phyloP scores from a whole-genome alignment of 805 yeast genomes.

The Starmerella vaccinii region DNA sequence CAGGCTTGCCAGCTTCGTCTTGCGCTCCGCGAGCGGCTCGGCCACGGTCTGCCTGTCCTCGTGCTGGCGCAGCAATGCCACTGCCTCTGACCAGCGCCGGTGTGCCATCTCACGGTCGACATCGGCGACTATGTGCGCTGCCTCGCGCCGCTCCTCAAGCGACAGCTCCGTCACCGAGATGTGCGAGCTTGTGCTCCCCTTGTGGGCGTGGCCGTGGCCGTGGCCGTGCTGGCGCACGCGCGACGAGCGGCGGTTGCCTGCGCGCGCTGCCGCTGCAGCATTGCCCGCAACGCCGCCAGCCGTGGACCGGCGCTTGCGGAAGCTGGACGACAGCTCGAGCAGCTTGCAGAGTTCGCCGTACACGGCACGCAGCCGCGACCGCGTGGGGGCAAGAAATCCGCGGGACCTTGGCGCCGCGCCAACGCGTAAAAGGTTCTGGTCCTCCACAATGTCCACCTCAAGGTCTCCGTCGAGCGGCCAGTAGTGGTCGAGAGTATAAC shows the following conservation, averaged over 20 bases:
- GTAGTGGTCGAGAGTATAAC: conserved; percentile 62
- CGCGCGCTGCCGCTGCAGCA: background rate
- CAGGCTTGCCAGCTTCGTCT: conserved; percentile 6
- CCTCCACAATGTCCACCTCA: conserved; percentile 25
- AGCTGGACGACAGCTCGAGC: conserved; percentile 13
- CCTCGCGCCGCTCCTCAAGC: conserved; percentile 39
- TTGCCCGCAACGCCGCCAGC: background rate
- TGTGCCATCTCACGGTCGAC: conserved; percentile 59
- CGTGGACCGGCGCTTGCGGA: background rate
- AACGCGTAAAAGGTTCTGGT: conserved; percentile 35
- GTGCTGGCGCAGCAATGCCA: conserved; percentile 24
- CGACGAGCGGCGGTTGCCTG: conserved; percentile 2
- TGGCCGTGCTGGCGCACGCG: conserved; percentile 3
- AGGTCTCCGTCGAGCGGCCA: conserved; percentile 59
- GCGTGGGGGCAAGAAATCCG: conserved; percentile 18
- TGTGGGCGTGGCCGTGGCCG: background rate
- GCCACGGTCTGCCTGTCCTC: conserved; percentile 7
- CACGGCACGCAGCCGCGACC: conserved; percentile 14
- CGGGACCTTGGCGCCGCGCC: conserved; percentile 39
- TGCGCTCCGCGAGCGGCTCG: conserved; percentile 15
- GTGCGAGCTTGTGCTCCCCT: conserved; percentile 10
- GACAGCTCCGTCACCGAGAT: conserved; percentile 36
- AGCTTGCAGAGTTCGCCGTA: conserved; percentile 16
- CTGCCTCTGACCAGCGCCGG: conserved; percentile 41
- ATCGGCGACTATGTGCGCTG: conserved; percentile 58